Evolutionary conservation across 768 basidiomycete genomes (phyloP), one percentile per base, ranked within the genome.

Genomic region (Suillus lakei): DNA sequence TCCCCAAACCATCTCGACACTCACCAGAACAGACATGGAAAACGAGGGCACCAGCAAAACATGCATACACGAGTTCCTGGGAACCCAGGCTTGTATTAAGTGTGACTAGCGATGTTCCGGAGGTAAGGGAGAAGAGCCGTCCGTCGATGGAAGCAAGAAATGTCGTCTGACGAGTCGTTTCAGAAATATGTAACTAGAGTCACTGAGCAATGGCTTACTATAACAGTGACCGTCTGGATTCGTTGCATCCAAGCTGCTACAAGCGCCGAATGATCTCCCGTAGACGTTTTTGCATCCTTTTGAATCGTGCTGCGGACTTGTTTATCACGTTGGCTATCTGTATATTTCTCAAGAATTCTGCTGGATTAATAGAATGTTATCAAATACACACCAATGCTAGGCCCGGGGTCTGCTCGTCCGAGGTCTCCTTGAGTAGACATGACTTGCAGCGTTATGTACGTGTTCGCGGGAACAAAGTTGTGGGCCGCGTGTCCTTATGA

Each of bases 381-480:
- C 2, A n/a, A 50, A 50, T 28, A 23, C 26, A 28, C 16, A 50
- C 48, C 48, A 5, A 50, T 28, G 28, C 23, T 15, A 15, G 48
- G 23, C 12, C 39, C 39, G 39, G 39, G 39, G 26, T 26, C 48
- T 16, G 48, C 48, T 28, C 48, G 48, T 50, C 28, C 26, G 48
- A 50, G 26, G 26, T 50, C 48, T 23, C 12, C 46, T 50, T 28
- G 48, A 50, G 13, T 13, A 28, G 48, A 26, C 48, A 50, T 50
- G 48, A 28, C 23, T 15, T 60, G 74, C 71, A 9, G 85, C 84
- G 68, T 87, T 39, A 15, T 39, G 12, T 3, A 15, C 15, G 39
- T 15, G 39, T 39, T 39, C 13, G 16, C 39, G 39, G 12, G 39
- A 39, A 39, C 39, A 39, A 39, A 39, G 39, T 39, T 13, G 39